A percentile compares a stretch with the other conserved stretches of the same genome.
These are phyloP conservation scores for Diaporthe sp. DNA, from an alignment of 2,329 filamentous ascomycete species.

Conservation along the genomic window DNA sequence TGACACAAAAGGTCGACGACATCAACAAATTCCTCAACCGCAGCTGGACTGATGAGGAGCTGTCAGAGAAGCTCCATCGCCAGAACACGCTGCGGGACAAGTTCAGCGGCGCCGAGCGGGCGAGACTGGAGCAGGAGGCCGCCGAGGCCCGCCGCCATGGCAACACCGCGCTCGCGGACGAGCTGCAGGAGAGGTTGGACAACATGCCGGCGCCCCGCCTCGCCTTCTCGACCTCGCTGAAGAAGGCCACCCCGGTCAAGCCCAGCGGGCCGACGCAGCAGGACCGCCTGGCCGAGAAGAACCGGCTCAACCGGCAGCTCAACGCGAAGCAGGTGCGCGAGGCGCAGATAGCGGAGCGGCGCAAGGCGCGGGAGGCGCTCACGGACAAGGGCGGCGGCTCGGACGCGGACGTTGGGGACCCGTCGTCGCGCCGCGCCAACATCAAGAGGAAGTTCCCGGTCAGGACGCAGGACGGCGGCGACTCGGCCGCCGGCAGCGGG, in stretches of 20 bases:
- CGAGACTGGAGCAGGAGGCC: conserved; percentile 74
- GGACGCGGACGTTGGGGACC: conserved; percentile 72
- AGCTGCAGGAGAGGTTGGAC: conserved; percentile 73
- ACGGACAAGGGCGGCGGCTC: conserved; percentile 68
- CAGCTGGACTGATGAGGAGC: conserved; percentile 85
- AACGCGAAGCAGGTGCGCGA: conserved; percentile 94
- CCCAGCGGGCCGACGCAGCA: conserved; percentile 74
- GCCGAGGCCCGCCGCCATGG: conserved; percentile 76
- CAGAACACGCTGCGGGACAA: conserved; percentile 77
- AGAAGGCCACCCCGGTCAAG: conserved; percentile 64
- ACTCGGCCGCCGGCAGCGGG: conserved; percentile 65
- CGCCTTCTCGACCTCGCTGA: conserved; percentile 79
- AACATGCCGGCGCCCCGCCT: conserved; percentile 77
- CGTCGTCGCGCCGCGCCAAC: conserved; percentile 73
- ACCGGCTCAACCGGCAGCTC: conserved; percentile 84
- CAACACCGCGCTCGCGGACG: conserved; percentile 69
- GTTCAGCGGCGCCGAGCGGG: conserved; percentile 76
- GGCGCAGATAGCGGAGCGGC: conserved; percentile 87
- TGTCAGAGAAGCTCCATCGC: conserved; percentile 82
- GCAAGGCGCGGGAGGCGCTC: conserved; percentile 68
- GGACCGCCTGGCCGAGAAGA: conserved; percentile 86
- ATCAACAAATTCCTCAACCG: conserved; percentile 86
- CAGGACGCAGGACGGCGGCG: conserved; percentile 65
- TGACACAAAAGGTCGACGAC: conserved; percentile 80
- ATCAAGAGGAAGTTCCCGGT: conserved; percentile 79